Percentiles rank a stretch among this genome's conserved stretches.
Evolutionary conservation across 2,329 filamentous ascomycete genomes (phyloP).

Genomic region (Botrytis fragariae): DNA sequence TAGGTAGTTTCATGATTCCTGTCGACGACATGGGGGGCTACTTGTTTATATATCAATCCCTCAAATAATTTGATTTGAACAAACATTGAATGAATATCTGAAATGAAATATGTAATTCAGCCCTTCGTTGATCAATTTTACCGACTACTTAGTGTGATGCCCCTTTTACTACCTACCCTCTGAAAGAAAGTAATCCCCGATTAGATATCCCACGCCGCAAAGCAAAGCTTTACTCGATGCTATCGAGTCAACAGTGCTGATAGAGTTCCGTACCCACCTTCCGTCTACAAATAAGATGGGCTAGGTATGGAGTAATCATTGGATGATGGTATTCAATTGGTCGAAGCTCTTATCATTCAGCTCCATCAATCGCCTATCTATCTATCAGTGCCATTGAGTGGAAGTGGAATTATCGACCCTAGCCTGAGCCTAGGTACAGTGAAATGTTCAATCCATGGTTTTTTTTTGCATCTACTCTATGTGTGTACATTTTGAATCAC

Average conservation of each 20-base stretch:
- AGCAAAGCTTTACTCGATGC: conserved; percentile 13
- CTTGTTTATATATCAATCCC: background rate
- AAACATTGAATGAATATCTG: background rate
- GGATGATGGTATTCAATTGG: conserved; percentile 21
- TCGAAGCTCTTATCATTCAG: conserved; percentile 29
- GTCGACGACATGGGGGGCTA: background rate
- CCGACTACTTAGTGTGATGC: background rate
- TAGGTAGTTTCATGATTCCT: background rate
- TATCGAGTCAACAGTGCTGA: conserved; percentile 14
- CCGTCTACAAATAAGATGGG: background rate
- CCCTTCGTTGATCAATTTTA: background rate
- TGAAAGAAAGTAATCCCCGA: background rate
- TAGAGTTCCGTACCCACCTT: conserved; percentile 4
- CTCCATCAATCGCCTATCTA: conserved; percentile 14
- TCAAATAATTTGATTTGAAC: background rate
- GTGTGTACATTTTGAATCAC: background rate
- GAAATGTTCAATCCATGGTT: conserved; percentile 2
- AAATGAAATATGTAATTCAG: background rate
- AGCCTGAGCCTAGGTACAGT: background rate
- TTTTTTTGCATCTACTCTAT: background rate
- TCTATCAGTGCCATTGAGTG: background rate
- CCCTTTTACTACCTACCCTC: background rate
- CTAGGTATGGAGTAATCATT: background rate
- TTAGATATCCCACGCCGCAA: background rate
- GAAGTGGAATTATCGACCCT: background rate